Conservation (phyloP, 495 filamentous ascomycete species). For the Massariosphaeria phaeospora region DNA sequence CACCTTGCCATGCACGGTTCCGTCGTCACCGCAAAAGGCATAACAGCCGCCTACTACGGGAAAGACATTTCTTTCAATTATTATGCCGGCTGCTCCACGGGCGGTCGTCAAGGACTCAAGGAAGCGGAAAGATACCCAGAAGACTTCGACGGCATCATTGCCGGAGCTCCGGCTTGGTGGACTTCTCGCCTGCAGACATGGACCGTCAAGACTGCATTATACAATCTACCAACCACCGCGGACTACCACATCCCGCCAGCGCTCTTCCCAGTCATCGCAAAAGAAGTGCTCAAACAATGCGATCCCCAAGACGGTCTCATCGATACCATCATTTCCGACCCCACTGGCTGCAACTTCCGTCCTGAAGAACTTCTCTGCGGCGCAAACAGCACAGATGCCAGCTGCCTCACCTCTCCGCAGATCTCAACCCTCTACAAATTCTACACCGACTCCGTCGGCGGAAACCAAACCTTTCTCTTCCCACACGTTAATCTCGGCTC, state of each 20-base stretch:
- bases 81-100: constrained; percentile 56
- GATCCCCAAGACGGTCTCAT: constrained; percentile 58
- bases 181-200: constrained; percentile 36
- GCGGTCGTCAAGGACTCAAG: constrained; percentile 55
- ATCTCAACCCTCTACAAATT: constrained; percentile 51
- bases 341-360: constrained; percentile 54
- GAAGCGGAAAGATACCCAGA: constrained; percentile 51
- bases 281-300: constrained; percentile 61
- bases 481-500: constrained; percentile 41
- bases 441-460: constrained; percentile 50
- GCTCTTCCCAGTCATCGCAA: constrained; percentile 50
- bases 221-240: constrained; percentile 39
- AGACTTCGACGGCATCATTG: constrained; percentile 64
- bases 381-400: constrained; percentile 30
- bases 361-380: constrained; percentile 52
- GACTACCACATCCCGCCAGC: constrained; percentile 50
- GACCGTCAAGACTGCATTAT: constrained; percentile 39
- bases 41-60: constrained; percentile 45
- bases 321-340: constrained; percentile 62
- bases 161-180: constrained; percentile 54
- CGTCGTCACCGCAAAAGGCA: constrained; percentile 39
- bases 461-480: constrained; percentile 52
- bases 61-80: constrained; percentile 46
- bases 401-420: constrained; percentile 56
- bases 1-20: constrained; percentile 51